Evolutionary conservation across 352 stramenopile species (phyloP), one percentile per base, ranked within the genome.

Genomic region (Globisporangium splendens): DNA sequence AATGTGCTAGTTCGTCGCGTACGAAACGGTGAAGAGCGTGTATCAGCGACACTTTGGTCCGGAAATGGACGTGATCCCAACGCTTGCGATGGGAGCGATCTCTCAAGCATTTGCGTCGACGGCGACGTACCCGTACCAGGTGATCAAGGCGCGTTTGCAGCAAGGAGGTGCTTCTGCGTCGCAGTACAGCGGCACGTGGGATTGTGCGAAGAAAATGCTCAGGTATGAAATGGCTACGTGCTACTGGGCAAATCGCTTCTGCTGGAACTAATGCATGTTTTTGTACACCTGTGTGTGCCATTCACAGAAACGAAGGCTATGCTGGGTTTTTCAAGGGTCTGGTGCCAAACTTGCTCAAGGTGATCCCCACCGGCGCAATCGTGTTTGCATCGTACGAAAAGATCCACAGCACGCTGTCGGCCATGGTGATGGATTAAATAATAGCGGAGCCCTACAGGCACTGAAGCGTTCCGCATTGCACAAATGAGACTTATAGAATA

Each of bases 101-200:
- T 75, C 85, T 3, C 81, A 95, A 66, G 82, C 79, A n/a, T 82
- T 95, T 56, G 83, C 85, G 28, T 93, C 83, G 10, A 90, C 80
- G 18, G 83, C 72, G 5, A 98, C 94, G 15, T 99, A 98, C 72
- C 96, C 96, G 18, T 90, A 98, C 54, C 96, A 99, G 74, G 93
- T 99, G 13, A 93, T 99, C 49, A 99, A 99, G 79, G 86, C 95
- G 15, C 78, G 97, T 56, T 66, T 99, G 17, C 97, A 99, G 63
- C 95, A 99, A 67, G 77, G 86, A 86, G 68, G 91, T 35, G 68
- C 72, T 17, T 71, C 66, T 8, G 84, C 84, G 14, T 61, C 72
- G n/a, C 86, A 97, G 38, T 98, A 98, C 72, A 75, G 55, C 31
- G 91, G 91, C 59, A 96, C 97, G 6, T 83, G 88, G 67, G 81